phyloP scores from a whole-genome alignment of 805 yeast species.

The Teunomyces gatunensis region DNA sequence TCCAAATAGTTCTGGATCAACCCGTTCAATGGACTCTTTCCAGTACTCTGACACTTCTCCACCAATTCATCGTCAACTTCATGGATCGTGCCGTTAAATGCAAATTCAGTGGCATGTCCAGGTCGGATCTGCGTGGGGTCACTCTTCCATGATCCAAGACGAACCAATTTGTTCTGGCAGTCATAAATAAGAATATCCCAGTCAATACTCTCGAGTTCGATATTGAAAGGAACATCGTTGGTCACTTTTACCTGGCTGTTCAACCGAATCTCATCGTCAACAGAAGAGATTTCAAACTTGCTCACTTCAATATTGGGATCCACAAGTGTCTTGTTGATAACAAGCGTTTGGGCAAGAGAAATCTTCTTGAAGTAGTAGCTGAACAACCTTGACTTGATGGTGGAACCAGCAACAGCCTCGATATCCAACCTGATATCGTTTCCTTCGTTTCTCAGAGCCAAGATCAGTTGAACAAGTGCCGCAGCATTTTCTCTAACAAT shows the following conservation, averaged over 20 bases:
- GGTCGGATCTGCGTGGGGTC: constrained; percentile 15
- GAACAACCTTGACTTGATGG: constrained; percentile 16
- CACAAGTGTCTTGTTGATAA: constrained; percentile 8
- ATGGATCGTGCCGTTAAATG: constrained; percentile 18
- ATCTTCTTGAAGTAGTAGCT: constrained; percentile 13
- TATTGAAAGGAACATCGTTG: constrained; percentile 16
- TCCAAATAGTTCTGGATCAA: constrained; percentile 18
- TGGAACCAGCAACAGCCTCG: constrained; percentile 16
- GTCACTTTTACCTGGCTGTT: constrained; percentile 9
- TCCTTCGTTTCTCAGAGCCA: constrained; percentile 11
- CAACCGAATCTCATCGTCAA: constrained; percentile 8
- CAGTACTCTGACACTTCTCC: constrained; percentile 17
- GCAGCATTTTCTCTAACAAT: constrained; percentile 18
- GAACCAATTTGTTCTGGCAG: constrained; percentile 18
- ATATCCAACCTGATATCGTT: constrained; percentile 21
- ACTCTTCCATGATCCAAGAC: constrained; percentile 23
- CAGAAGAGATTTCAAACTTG: constrained; percentile 11
- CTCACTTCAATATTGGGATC: constrained; percentile 16
- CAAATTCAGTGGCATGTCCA: constrained; percentile 10
- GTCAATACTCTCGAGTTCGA: constrained; percentile 18
- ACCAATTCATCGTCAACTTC: constrained; percentile 17
- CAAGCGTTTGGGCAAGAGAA: constrained; percentile 11
- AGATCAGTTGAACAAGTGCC: constrained; percentile 10
- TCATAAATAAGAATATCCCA: constrained; percentile 29
- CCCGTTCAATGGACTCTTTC: constrained; percentile 19